Base-by-base conservation (phyloP, 1,284 basidiomycete species). In the Rhodotorula sp. region DNA sequence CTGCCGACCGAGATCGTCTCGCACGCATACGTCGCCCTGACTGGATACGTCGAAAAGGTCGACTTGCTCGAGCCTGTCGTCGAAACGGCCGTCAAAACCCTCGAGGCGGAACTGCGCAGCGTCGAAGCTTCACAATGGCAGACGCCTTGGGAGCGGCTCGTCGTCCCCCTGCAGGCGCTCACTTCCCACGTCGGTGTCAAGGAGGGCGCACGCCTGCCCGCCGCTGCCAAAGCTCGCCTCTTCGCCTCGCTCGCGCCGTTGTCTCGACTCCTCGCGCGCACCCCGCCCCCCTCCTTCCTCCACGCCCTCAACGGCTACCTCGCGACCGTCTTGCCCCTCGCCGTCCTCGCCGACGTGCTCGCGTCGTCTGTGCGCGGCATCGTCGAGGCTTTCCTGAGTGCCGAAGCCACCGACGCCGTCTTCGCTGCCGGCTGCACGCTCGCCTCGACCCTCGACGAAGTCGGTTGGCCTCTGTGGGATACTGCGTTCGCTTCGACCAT, bases 261-360 rank as follows among this genome's bases (percentile, higher is more conserved):
- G 43, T 58, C 74, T 1, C 60, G 64, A 20, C 64, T 76, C 5
- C 62, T 69, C 16, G n/a, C 62, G 1, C 43, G 56, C 15, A 46
- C 62, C 1, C 49, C 59, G 0, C 51, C 69, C 4, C 18, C 67
- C 0, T 2, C 51, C 21, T 69, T 71, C 68, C 69, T 76, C 16
- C 52, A 61, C 52, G 56, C 68, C 34, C 57, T 61, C 56, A 92
- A 83, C 72, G 91, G 81, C 29, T 91, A 91, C 31, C 90, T 90
- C 76, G 90, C 89, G 15, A 49, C 48, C 16, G 58, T 71, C 48
- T 67, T 76, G n/a, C 71, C 69, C 16, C 70, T 67, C 52, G 60
- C 77, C 34, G 54, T 62, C 39, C 67, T 75, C 26, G 64, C 75
- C 31, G 71, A 79, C 68, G 56, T 76, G 46, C 69, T 76, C 46